A percentile compares a stretch with the other conserved stretches of the same genome.
Evolutionary conservation across 306 rosid genomes (phyloP).

Genomic region (Notholithocarpus densiflorus): DNA sequence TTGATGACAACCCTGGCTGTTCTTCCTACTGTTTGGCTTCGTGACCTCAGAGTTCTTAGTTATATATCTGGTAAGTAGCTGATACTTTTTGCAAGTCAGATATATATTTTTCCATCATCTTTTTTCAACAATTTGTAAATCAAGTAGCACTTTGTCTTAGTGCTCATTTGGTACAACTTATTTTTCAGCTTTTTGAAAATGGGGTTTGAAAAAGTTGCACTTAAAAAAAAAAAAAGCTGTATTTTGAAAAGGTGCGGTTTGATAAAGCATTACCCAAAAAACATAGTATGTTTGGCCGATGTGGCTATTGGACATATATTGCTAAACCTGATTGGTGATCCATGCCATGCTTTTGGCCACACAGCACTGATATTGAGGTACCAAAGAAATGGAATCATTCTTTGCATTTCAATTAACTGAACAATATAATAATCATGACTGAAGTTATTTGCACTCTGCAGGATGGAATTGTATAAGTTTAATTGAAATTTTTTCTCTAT

Average conservation of each 20-base stretch:
- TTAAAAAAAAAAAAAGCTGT: no score
- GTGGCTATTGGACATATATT: background rate
- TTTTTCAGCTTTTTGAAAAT: no score
- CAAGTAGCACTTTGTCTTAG: background rate
- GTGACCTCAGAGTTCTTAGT: slow-evolving; percentile 87
- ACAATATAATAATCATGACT: background rate
- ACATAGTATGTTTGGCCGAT: background rate
- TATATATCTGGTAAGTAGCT: slow-evolving; percentile 73
- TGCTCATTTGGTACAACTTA: no score
- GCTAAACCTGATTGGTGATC: background rate
- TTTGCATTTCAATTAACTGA: background rate
- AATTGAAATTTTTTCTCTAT: background rate
- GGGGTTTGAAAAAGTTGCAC: no score
- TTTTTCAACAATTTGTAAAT: background rate
- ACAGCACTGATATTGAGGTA: background rate
- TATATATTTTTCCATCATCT: background rate
- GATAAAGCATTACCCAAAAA: no score
- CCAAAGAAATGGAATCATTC: background rate
- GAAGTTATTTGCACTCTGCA: background rate
- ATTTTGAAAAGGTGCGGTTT: no score
- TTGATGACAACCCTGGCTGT: slow-evolving; percentile 74
- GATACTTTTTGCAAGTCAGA: background rate
- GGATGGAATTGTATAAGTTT: background rate
- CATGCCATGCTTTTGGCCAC: slow-evolving; percentile 2
- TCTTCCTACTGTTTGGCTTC: slow-evolving; percentile 96